These are phyloP conservation scores for Diaporthe amygdali DNA, from an alignment of 2,329 filamentous ascomycete genomes.

Conservation along the genomic window DNA sequence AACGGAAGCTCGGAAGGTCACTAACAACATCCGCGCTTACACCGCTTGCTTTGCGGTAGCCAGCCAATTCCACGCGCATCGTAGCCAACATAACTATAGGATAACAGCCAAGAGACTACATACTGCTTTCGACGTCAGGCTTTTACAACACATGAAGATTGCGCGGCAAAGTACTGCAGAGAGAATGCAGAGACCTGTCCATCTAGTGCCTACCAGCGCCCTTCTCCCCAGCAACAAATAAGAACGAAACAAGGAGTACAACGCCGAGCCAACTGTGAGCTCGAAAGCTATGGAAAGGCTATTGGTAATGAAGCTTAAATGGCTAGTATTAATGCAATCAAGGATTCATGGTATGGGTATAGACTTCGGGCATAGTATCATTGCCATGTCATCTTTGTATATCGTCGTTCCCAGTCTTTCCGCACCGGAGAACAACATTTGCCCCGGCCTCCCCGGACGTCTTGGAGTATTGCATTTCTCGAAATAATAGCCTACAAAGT, in stretches of 20 bases:
- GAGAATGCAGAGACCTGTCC: too few species aligned
- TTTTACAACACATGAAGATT: too few species aligned
- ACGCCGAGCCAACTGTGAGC: too few species aligned
- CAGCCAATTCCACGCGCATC: too few species aligned
- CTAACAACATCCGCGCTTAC: neutral
- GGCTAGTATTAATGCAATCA: neutral
- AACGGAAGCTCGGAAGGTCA: neutral
- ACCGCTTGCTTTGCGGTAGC: neutral
- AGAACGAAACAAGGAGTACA: too few species aligned
- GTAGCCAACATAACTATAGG: neutral
- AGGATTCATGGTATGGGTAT: neutral
- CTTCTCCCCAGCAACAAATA: too few species aligned
- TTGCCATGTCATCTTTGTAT: neutral
- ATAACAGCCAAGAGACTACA: too few species aligned
- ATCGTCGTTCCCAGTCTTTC: neutral
- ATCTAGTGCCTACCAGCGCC: too few species aligned
- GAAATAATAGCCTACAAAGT: neutral
- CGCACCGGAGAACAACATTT: neutral
- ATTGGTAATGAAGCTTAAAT: neutral
- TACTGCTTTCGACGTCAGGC: too few species aligned
- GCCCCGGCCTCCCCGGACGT: neutral
- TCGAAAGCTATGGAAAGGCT: neutral
- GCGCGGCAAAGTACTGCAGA: too few species aligned
- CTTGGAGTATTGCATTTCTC: too few species aligned
- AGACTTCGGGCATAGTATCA: neutral